These are phyloP conservation scores for Macadamia tetraphylla DNA, from an alignment of 164 flowering plant species.

Conservation along the genomic window DNA sequence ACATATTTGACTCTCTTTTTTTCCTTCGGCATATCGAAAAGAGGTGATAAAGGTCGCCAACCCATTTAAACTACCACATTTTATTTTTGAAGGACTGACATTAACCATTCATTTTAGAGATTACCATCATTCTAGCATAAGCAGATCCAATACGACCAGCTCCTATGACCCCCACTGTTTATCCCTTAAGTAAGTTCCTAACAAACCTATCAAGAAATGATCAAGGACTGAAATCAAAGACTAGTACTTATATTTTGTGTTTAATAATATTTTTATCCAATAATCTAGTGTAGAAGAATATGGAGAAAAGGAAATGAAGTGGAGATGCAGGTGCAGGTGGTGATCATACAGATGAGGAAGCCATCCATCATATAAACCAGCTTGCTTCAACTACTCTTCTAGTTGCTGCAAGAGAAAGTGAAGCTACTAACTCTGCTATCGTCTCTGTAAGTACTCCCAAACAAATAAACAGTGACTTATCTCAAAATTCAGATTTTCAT, in stretches of 20 bases:
- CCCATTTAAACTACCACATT: not conserved
- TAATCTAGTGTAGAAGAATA: not conserved
- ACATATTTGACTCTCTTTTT: too few species aligned
- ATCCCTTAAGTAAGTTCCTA: conserved; percentile 94
- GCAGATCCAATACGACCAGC: conserved; percentile 99
- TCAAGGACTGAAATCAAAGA: not conserved
- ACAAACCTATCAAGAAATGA: conserved; percentile 50
- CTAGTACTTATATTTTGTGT: not conserved
- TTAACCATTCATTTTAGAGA: not conserved
- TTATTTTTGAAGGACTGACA: not conserved
- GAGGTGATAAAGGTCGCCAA: not conserved
- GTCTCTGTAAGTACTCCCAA: conserved; percentile 96
- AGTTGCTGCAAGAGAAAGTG: conserved; percentile 80
- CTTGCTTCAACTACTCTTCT: conserved; percentile 94
- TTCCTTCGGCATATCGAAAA: not conserved
- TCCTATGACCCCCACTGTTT: conserved; percentile 95
- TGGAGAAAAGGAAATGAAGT: too few species aligned
- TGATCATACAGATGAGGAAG: conserved; percentile 85
- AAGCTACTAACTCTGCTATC: conserved; percentile 91
- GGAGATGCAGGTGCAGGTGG: not conserved
- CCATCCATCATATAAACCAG: conserved; percentile 96
- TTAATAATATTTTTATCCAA: not conserved
- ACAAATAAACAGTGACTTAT: conserved; percentile 13
- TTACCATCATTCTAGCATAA: conserved; percentile 97
- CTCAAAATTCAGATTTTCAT: not conserved